Base-by-base conservation (phyloP, 1,284 basidiomycete genomes). In the Sphaerobolus stellatus region DNA sequence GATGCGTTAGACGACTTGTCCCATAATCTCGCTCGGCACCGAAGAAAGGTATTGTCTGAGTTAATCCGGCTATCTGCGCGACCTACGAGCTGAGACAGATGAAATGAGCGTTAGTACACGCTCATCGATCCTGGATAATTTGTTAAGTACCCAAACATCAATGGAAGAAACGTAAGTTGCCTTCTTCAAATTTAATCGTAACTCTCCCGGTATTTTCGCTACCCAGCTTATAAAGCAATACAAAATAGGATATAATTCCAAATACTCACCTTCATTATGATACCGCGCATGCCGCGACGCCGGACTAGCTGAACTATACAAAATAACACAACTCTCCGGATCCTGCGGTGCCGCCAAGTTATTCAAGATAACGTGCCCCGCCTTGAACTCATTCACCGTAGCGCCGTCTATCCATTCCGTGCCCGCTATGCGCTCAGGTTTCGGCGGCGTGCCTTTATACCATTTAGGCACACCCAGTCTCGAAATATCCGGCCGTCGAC, bases 71-170 rank as follows among this genome's bases (percentile, higher is more conserved):
- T n/a, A n/a, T n/a, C n/a, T n/a, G n/a, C n/a, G n/a, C n/a, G n/a
- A n/a, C n/a, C n/a, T n/a, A n/a, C n/a, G n/a, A n/a, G n/a, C n/a
- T n/a, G n/a, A n/a, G n/a, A n/a, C n/a, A n/a, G n/a, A n/a, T n/a
- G n/a, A n/a, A n/a, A n/a, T n/a, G n/a, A n/a, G n/a, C n/a, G n/a
- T n/a, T n/a, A n/a, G n/a, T n/a, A n/a, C n/a, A n/a, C n/a, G n/a
- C n/a, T n/a, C n/a, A n/a, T n/a, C n/a, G n/a, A n/a, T n/a, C n/a
- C 33, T 34, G 33, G 33, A 34, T 34, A 34, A 11, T 48, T 48
- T n/a, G 29, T 30, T 6, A 33, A 48, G 33, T 48, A 48, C 47
- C 47, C 47, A 48, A n/a, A 48, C 29, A 34, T 48, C 47, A 30
- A 48, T 18, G n/a, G 47, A 29, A 30, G 25, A 13, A 6, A 48